phyloP scores from a whole-genome alignment of 805 yeast genomes.

The Wickerhamomyces tratensis region DNA sequence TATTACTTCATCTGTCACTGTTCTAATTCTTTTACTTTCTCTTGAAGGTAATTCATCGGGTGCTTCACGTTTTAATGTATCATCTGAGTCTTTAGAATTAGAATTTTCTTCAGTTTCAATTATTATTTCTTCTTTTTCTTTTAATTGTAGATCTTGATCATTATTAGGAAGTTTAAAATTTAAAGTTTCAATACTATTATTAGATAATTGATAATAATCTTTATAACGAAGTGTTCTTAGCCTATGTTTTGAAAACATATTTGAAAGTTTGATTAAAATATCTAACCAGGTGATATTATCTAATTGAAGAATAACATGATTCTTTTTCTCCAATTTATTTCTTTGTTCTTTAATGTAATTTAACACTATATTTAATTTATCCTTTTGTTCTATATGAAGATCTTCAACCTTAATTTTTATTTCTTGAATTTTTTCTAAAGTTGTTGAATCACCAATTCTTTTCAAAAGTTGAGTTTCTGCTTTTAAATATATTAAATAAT shows the following conservation, averaged over 20 bases:
- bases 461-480: constrained; percentile 6
- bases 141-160: not conserved
- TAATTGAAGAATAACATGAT: not conserved
- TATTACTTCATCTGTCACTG: constrained; percentile 12
- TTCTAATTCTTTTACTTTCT: constrained; percentile 30
- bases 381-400: not conserved
- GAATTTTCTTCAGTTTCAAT: too few species aligned
- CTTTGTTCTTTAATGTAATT: not conserved
- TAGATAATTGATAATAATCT: not conserved
- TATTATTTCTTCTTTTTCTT: not conserved
- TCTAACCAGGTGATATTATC: not conserved
- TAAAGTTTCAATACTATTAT: not conserved
- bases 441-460: not conserved
- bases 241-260: not conserved
- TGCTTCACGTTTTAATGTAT: constrained; percentile 11
- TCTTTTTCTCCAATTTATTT: too few species aligned
- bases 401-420: not conserved
- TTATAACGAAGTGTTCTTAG: not conserved
- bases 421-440: not conserved
- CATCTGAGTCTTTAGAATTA: not conserved
- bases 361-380: too few species aligned
- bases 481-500: constrained; percentile 3
- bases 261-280: not conserved
- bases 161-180: not conserved
- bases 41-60: constrained; percentile 22